Evolutionary conservation across 768 basidiomycete species (phyloP), one percentile per base, ranked within the genome.

Genomic region (Tephrocybe rancida): DNA sequence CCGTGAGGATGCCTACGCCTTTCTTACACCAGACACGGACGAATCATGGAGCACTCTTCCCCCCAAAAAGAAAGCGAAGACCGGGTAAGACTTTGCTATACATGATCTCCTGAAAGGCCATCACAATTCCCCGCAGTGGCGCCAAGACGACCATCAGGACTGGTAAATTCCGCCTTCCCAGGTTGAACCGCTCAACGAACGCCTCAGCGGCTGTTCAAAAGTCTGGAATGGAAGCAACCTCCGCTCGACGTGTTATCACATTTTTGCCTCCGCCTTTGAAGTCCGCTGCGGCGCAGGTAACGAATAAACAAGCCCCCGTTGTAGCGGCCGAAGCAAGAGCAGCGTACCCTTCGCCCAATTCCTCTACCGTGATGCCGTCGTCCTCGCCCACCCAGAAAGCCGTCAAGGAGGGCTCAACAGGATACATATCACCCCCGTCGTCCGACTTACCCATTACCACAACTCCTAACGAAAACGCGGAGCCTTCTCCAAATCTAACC

Each of bases 41-140:
- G 71, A 72, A 44, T 59, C 67, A 18, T 76, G 74, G 74, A 68
- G 64, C 19, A 74, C 75, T 1, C 56, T 76, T 11, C 70, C 70
- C 4, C n/a, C 52, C 3, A 62, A 65, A 19, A 75, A 70, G 58
- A 72, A 66, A 52, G 37, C 35, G 6, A 73, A 71, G 32, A 29
- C 45, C 7, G 64, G 50, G 68, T 67, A 16, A 16, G 54, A 14
- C 29, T 35, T 27, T 18, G 18, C 11, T 32, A 8, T 29, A 14
- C 13, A 32, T 10, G 27, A 14, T n/a, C 30, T 3, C 22, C 44
- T 21, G 35, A 29, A 16, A 14, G 39, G 5, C 19, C 27, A 14
- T 43, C 19, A 25, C 18, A 13, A 60, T 18, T n/a, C 11, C 22
- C 18, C 10, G 0, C 14, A 44, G 21, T 8, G 41, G 34, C 25